Base-by-base conservation (phyloP, 345 rosid genomes). In the Mangifera indica region DNA sequence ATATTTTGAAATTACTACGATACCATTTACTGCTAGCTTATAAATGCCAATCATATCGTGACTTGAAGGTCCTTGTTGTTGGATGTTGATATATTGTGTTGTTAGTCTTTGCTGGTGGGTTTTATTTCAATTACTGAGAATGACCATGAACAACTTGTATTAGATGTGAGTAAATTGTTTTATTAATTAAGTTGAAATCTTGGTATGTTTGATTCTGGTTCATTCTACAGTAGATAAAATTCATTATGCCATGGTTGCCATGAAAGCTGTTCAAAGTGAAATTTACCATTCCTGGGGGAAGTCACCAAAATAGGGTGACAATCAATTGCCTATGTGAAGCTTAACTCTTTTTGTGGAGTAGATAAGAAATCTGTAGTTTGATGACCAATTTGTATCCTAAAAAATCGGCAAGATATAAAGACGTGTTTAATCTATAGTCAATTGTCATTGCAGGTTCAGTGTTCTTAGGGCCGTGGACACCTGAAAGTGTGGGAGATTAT, bases 401-500 rank as follows among this genome's bases (percentile, higher is more conserved):
- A n/a, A n/a, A n/a, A n/a, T n/a, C n/a, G n/a, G n/a, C n/a, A n/a
- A n/a, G n/a, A n/a, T n/a, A n/a, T n/a, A 7, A 4, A 34, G 40
- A 32, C 12, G 4, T 29, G 61, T 66, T 12, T 66, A 7, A 53
- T 14, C 48, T 3, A 1, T 52, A n/a, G n/a, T 51, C 24, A 0
- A 5, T 40, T 5, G 20, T 60, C 61, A 20, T 65, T 57, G 51
- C 83, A 90, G 95, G 98, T 21, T 93, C 97, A 0, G 97, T 91
- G 71, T 93, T 93, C 79, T 34, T 93, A 67, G n/a, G n/a, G n/a
- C n/a, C n/a, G n/a, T n/a, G n/a, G n/a, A n/a, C n/a, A n/a, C n/a
- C n/a, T n/a, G n/a, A n/a, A n/a, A n/a, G n/a, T n/a, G n/a, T n/a
- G n/a, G n/a, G n/a, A n/a, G n/a, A n/a, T n/a, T n/a, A n/a, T n/a